phyloP scores from a whole-genome alignment of 768 basidiomycete genomes.

The Phaeotremella skinneri region DNA sequence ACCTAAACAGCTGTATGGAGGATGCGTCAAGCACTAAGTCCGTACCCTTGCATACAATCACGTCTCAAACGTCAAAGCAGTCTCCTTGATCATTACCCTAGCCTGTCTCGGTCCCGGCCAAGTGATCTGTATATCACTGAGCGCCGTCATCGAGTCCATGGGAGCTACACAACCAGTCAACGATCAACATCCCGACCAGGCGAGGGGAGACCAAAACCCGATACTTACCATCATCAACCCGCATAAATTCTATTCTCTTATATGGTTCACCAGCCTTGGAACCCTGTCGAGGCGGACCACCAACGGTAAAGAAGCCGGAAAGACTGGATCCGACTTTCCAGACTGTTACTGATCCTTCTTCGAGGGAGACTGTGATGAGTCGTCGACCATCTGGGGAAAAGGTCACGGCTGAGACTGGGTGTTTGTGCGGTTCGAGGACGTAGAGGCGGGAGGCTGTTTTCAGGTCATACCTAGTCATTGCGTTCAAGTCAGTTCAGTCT shows the following conservation, averaged over 20 bases:
- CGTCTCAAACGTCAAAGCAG: constrained; percentile 83
- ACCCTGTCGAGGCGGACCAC: constrained; percentile 87
- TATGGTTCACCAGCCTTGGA: constrained; percentile 72
- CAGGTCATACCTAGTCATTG: constrained; percentile 74
- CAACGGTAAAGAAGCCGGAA: constrained; percentile 79
- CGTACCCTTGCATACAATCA: constrained; percentile 37
- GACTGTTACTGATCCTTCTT: constrained; percentile 77
- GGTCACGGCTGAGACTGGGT: constrained; percentile 73
- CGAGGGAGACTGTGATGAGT: constrained; percentile 79
- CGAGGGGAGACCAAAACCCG: constrained; percentile 1
- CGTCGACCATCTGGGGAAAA: constrained; percentile 93
- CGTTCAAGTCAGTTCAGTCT: background rate
- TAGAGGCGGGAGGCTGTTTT: constrained; percentile 94
- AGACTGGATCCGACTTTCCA: constrained; percentile 96
- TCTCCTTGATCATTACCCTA: constrained; percentile 75
- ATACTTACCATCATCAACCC: constrained; percentile 74
- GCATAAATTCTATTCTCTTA: constrained; percentile 80
- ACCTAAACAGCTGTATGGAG: too few species aligned
- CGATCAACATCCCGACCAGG: constrained; percentile 50
- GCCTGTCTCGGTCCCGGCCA: constrained; percentile 84
- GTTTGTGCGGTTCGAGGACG: constrained; percentile 87
- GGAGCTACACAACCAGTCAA: constrained; percentile 52
- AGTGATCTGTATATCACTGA: constrained; percentile 73
- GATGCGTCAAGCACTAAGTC: too few species aligned
- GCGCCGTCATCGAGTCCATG: constrained; percentile 63